Percentiles rank a stretch among this genome's conserved stretches.
Conservation (phyloP, 805 yeast genomes). For the Pichia eremophila region DNA sequence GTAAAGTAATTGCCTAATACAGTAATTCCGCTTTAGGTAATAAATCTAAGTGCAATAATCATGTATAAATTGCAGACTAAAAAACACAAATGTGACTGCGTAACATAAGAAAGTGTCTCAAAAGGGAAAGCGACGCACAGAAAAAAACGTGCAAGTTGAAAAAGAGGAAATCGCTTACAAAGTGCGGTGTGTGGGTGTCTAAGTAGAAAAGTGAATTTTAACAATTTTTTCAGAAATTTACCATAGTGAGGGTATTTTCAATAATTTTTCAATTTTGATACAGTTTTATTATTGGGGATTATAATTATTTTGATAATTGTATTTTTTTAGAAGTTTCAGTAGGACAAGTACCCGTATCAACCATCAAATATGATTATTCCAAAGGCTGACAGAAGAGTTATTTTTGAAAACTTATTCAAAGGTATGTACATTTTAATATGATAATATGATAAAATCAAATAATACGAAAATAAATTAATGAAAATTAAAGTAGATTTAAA, state of each 20-base stretch:
- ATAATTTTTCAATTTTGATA: not conserved
- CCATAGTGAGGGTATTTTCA: no score
- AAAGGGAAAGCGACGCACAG: not conserved
- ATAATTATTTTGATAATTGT: not conserved
- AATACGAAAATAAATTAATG: no score
- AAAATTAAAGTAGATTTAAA: no score
- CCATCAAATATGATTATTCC: conserved; percentile 86
- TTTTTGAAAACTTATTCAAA: conserved; percentile 98
- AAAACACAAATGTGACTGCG: not conserved
- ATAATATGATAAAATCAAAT: no score
- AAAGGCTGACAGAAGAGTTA: conserved; percentile 98
- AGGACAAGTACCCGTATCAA: conserved; percentile 1
- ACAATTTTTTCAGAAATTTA: no score
- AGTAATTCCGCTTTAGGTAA: not conserved
- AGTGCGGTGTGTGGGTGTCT: not conserved
- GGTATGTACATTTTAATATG: conserved; percentile 48
- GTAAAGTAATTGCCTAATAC: no score
- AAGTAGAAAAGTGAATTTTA: not conserved
- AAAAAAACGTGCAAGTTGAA: no score
- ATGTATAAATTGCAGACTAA: no score
- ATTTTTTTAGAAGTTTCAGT: not conserved
- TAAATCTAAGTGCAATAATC: not conserved
- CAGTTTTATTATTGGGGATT: not conserved
- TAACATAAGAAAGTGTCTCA: not conserved
- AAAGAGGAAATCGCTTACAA: not conserved